Evolutionary conservation across 1,139 yeast genomes (phyloP), one percentile per base, ranked within the genome.

Genomic region (Wickerhamiella infanticola): DNA sequence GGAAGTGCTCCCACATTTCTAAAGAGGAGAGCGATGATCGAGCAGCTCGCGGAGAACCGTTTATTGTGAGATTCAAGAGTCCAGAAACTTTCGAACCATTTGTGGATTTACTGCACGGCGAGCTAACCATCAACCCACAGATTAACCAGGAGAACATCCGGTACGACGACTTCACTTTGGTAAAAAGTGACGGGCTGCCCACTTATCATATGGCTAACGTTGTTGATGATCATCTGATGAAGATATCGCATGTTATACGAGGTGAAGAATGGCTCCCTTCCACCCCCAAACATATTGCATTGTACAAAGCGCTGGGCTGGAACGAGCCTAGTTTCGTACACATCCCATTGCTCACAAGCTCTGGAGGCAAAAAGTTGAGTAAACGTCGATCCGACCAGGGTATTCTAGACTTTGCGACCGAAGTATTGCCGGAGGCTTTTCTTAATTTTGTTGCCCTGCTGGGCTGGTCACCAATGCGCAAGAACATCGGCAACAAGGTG

Each of bases 231-330:
- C 94, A 88, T 61, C 64, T 82, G 44, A 93, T 90, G 98, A 63
- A 75, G 43, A 82, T 90, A 39, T 83, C 96, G 0, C 97, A 93
- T 62, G 98, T 90, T 7, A 77, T 90, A 8, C 70, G 99, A 52
- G 99, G 99, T 36, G 98, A 90, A 59, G 97, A 90, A 62, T 93
- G 99, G 99, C 67, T 90, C 7, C 81, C 95, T 1, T 83, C 97
- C 0, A 90, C 98, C 0, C 95, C 97, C 3, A 90, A 88, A 54
- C 99, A 90, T 58, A 70, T 85, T 42, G 93, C 95, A 0, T 63
- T 90, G 48, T 93, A 90, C 58, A 57, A 72, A 24, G 95, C 96
- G 0, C 80, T 90, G 60, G 90, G 86, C 0, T 88, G 96, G 97
- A 54, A 59, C 0, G 77, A 83, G 0, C 98, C 99, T 0, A 58